Percentiles rank a stretch among this genome's conserved stretches.
Evolutionary conservation across 495 filamentous ascomycete species (phyloP).

Genomic region (Hypoxylon fuscum): DNA sequence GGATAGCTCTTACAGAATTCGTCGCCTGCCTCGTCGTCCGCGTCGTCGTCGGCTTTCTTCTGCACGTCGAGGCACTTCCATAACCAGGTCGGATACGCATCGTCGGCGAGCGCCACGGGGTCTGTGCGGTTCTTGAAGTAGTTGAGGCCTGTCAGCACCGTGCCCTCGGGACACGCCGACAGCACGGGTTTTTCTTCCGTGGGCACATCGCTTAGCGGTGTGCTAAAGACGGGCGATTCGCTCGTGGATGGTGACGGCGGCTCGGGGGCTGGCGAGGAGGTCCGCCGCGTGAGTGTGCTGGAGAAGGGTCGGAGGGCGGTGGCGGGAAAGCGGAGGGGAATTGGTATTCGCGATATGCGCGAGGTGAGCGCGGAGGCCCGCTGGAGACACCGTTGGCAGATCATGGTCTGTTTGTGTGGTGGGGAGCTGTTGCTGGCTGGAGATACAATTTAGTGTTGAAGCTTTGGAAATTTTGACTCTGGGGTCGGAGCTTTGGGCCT

Average conservation of each 20-base stretch:
- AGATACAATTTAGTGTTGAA: slow-evolving; percentile 23
- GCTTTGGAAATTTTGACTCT: slow-evolving; percentile 58
- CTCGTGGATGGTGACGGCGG: slow-evolving; percentile 29
- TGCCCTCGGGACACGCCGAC: slow-evolving; percentile 70
- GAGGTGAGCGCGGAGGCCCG: slow-evolving; percentile 46
- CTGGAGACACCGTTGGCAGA: slow-evolving; percentile 57
- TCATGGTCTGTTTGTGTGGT: slow-evolving; percentile 50
- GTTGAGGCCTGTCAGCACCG: slow-evolving; percentile 79
- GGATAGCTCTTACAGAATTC: slow-evolving; percentile 83
- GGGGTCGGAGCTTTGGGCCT: slow-evolving; percentile 39
- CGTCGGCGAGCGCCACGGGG: slow-evolving; percentile 78
- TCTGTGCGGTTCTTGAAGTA: slow-evolving; percentile 80
- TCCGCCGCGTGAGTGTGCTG: slow-evolving; percentile 39
- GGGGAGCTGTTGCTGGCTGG: neutral
- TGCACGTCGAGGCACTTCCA: slow-evolving; percentile 76
- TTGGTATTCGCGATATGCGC: slow-evolving; percentile 19
- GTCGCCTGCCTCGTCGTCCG: slow-evolving; percentile 62
- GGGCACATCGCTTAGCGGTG: slow-evolving; percentile 22
- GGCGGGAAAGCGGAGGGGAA: slow-evolving; percentile 24
- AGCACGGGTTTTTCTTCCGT: slow-evolving; percentile 34
- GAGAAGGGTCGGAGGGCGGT: slow-evolving; percentile 41
- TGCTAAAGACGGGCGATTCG: slow-evolving; percentile 36
- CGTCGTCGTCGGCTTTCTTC: slow-evolving; percentile 51
- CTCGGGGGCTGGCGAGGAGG: slow-evolving; percentile 41
- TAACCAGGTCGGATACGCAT: slow-evolving; percentile 91